These are phyloP conservation scores for Cyphellophora europaea DNA, from an alignment of 2,329 filamentous ascomycete genomes.

Conservation along the genomic window DNA sequence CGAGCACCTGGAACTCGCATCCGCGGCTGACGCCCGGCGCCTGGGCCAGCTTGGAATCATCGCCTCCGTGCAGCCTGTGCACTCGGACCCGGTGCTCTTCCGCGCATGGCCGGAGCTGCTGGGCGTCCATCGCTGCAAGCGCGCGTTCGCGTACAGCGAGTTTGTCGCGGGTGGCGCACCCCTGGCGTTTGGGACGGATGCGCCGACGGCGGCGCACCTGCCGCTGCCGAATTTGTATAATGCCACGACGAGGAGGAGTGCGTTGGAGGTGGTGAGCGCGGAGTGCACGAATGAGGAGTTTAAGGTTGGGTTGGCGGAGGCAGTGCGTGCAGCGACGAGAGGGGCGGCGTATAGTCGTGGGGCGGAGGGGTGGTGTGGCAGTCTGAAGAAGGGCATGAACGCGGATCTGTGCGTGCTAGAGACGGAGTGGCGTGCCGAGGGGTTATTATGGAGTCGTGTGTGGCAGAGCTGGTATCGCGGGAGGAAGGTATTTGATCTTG, in stretches of 20 bases:
- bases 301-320: constrained; percentile 29
- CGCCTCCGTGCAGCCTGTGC: constrained; percentile 28
- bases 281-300: constrained; percentile 33
- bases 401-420: constrained; percentile 29
- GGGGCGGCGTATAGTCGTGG: constrained; percentile 37
- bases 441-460: constrained; percentile 30
- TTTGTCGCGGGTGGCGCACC: constrained; percentile 34
- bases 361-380: constrained; percentile 34
- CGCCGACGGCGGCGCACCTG: constrained; percentile 36
- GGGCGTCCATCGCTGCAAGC: constrained; percentile 33
- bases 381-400: constrained; percentile 30
- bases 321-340: constrained; percentile 32
- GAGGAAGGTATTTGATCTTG: constrained; percentile 21
- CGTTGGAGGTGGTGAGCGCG: constrained; percentile 27
- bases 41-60: constrained; percentile 37
- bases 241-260: constrained; percentile 37
- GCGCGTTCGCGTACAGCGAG: constrained; percentile 41
- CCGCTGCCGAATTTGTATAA: constrained; percentile 39
- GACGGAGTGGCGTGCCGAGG: constrained; percentile 30
- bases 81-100: constrained; percentile 34
- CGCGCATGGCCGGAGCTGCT: constrained; percentile 38
- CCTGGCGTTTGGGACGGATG: constrained; percentile 38
- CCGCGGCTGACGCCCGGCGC: constrained; percentile 34
- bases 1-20: constrained; percentile 41
- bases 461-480: constrained; percentile 37